phyloP scores from a whole-genome alignment of 208 protist species.

The Wallacemonas collosoma region DNA sequence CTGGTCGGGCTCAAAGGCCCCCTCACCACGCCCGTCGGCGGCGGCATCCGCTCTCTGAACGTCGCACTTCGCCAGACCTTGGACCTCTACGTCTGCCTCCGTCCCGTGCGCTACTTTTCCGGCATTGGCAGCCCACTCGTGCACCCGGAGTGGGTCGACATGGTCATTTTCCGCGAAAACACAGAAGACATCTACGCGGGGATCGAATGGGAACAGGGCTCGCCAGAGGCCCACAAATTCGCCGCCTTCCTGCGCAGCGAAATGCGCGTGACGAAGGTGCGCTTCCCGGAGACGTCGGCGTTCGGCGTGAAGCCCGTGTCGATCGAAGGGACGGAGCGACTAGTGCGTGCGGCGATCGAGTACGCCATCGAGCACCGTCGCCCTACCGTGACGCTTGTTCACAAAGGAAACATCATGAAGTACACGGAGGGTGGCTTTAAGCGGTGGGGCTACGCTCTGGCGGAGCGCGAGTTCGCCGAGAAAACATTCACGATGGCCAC shows the following conservation, averaged over 20 bases:
- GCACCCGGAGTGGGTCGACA: conserved; percentile 57
- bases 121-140: conserved; percentile 41
- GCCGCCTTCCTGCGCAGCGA: conserved; percentile 30
- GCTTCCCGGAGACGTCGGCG: conserved; percentile 40
- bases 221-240: conserved; percentile 38
- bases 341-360: conserved; percentile 48
- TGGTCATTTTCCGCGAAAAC: conserved; percentile 63
- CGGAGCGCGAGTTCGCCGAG: conserved; percentile 36
- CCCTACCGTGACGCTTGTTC: conserved; percentile 53
- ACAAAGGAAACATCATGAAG: conserved; percentile 75
- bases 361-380: conserved; percentile 45
- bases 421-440: conserved; percentile 55
- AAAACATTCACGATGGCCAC: conserved; percentile 33
- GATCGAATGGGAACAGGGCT: conserved; percentile 49
- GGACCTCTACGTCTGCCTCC: conserved; percentile 54
- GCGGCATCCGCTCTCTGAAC: conserved; percentile 56
- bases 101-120: conserved; percentile 48
- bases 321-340: conserved; percentile 47
- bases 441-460: conserved; percentile 52
- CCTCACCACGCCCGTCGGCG: conserved; percentile 43
- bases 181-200: conserved; percentile 63
- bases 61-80: conserved; percentile 50
- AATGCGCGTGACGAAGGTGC: conserved; percentile 42
- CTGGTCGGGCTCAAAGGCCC: conserved; percentile 47
- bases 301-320: conserved; percentile 59